These are phyloP conservation scores for Dactylellina leptospora DNA, from an alignment of 2,329 filamentous ascomycete species.

Conservation along the genomic window DNA sequence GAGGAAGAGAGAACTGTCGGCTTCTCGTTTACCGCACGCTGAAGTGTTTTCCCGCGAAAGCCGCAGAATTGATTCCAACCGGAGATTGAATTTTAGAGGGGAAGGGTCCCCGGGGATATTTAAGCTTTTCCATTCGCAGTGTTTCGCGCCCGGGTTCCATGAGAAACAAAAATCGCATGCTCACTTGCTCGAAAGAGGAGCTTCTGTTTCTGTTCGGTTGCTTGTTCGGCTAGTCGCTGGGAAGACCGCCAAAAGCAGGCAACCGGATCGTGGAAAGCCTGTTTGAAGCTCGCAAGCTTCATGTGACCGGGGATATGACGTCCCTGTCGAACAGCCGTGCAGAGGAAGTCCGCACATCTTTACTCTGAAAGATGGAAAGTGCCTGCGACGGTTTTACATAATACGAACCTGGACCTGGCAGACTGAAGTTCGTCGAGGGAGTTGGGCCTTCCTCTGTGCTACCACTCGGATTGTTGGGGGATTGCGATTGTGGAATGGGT, in stretches of 20 bases:
- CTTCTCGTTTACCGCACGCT: background rate
- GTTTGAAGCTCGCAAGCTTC: constrained; percentile 14
- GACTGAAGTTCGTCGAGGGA: background rate
- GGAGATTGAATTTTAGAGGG: constrained; percentile 21
- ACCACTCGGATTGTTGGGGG: background rate
- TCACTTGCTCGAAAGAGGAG: constrained; percentile 18
- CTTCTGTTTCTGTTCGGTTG: constrained; percentile 27
- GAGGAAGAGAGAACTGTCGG: background rate
- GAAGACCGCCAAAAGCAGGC: constrained; percentile 2
- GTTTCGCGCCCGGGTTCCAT: background rate
- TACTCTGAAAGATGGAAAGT: background rate
- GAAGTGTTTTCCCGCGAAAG: no score
- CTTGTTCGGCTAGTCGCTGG: constrained; percentile 19
- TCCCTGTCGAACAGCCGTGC: constrained; percentile 12
- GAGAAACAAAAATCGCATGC: background rate
- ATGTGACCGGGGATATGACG: constrained; percentile 34
- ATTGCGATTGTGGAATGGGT: background rate
- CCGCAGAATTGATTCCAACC: no score
- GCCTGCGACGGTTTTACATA: background rate
- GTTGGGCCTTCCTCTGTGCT: no score
- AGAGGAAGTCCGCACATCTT: constrained; percentile 4
- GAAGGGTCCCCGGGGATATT: constrained; percentile 6
- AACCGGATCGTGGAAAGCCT: constrained; percentile 10
- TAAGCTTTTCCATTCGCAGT: constrained; percentile 16
- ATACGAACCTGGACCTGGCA: background rate